phyloP scores from a whole-genome alignment of 257 asterid genomes.

The Nicotiana otophora region DNA sequence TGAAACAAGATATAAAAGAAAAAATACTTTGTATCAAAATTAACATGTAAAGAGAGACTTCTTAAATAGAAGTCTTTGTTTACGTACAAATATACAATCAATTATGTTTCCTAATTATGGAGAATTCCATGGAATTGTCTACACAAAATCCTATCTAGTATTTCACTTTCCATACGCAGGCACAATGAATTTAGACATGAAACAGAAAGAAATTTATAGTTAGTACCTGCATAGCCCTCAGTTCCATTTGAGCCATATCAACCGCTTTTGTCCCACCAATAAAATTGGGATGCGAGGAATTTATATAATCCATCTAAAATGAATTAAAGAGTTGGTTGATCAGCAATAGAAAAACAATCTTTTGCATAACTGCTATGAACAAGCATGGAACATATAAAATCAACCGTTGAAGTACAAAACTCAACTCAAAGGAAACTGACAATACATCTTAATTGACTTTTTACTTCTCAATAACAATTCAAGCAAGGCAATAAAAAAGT shows the following conservation, averaged over 20 bases:
- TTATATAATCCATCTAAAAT: conserved; percentile 78
- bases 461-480: background rate
- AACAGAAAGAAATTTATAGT: background rate
- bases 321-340: background rate
- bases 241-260: conserved; percentile 41
- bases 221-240: conserved; percentile 1
- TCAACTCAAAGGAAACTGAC: background rate
- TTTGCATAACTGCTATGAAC: background rate
- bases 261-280: conserved; percentile 90
- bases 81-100: background rate
- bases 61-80: background rate
- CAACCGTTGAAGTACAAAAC: background rate
- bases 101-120: background rate
- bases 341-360: background rate
- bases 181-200: background rate
- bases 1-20: background rate
- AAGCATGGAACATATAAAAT: background rate
- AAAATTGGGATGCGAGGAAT: conserved; percentile 84
- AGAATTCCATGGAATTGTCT: background rate
- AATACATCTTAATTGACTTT: background rate
- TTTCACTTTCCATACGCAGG: background rate
- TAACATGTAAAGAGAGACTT: background rate
- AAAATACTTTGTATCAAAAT: background rate
- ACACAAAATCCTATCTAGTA: background rate
- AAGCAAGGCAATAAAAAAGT: background rate